These are phyloP conservation scores for Globisporangium barbulae DNA, from an alignment of 352 stramenopile genomes.

Conservation along the genomic window DNA sequence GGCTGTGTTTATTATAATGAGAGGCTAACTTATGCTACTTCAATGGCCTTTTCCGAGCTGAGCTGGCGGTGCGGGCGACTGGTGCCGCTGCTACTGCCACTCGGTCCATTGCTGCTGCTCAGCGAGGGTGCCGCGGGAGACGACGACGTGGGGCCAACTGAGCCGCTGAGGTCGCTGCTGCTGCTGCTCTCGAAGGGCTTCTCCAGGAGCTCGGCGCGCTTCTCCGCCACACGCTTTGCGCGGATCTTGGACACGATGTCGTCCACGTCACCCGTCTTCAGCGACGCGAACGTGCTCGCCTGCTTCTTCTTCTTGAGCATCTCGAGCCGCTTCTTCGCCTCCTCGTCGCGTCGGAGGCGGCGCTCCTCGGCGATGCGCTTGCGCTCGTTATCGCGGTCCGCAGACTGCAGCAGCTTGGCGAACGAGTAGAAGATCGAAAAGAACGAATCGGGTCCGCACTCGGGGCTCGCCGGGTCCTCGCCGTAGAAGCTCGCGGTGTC, in stretches of 20 bases:
- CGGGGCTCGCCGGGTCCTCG: conserved; percentile 66
- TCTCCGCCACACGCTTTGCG: conserved; percentile 74
- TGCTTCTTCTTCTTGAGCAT: conserved; percentile 82
- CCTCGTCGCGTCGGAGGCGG: conserved; percentile 65
- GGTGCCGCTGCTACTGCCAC: background rate
- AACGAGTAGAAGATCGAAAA: conserved; percentile 88
- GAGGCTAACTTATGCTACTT: conserved; percentile 21
- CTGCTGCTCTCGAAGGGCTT: conserved; percentile 15
- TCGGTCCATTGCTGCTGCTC: conserved; percentile 7
- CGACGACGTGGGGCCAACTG: background rate
- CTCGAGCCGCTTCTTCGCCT: conserved; percentile 78
- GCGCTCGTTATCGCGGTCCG: conserved; percentile 81
- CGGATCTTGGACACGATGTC: conserved; percentile 85
- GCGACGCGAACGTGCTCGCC: conserved; percentile 52
- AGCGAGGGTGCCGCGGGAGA: background rate
- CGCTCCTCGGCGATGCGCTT: conserved; percentile 81
- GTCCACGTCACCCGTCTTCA: conserved; percentile 80
- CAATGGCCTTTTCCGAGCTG: conserved; percentile 8
- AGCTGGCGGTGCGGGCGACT: conserved; percentile 1
- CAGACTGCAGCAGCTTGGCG: conserved; percentile 74
- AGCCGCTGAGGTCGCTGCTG: background rate
- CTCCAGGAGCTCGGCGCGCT: conserved; percentile 56
- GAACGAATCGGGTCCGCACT: conserved; percentile 71
- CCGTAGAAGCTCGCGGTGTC: conserved; percentile 69
- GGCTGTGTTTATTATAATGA: background rate